phyloP scores from a whole-genome alignment of 2,329 filamentous ascomycete genomes.

The Plenodomus biglobosus region DNA sequence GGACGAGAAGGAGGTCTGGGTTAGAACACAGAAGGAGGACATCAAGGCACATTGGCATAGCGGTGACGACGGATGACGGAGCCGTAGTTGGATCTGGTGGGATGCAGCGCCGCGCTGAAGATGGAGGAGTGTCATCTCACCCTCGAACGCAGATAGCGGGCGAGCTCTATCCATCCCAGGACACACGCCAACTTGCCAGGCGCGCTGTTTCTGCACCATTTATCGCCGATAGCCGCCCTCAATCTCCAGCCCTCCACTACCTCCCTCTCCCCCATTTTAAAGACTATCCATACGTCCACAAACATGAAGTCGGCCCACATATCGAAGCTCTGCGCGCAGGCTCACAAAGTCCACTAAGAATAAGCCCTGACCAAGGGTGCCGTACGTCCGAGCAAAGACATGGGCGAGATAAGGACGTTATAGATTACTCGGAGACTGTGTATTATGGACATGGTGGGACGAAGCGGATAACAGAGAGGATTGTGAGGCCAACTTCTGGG shows the following conservation, averaged over 20 bases:
- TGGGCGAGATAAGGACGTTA: neutral
- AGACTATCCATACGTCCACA: conserved; percentile 26
- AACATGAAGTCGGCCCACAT: conserved; percentile 20
- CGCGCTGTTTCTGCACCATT: neutral
- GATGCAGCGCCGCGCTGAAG: no score
- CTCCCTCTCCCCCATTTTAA: conserved; percentile 17
- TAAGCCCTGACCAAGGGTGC: neutral
- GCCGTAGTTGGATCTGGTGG: no score
- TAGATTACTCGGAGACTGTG: conserved; percentile 14
- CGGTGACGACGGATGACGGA: no score
- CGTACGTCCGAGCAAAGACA: no score
- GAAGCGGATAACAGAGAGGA: neutral
- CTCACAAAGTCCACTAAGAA: conserved; percentile 12
- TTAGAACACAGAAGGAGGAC: neutral
- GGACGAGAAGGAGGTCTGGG: neutral
- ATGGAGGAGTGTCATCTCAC: neutral
- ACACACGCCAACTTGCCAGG: neutral
- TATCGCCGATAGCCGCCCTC: neutral
- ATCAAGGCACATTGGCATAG: no score
- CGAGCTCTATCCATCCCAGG: neutral
- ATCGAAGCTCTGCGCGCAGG: conserved; percentile 17
- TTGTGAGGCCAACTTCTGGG: no score
- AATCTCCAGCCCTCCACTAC: conserved; percentile 28
- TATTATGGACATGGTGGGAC: conserved; percentile 2
- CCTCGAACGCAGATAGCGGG: neutral